Percentiles rank a stretch among this genome's conserved stretches.
Conservation (phyloP, 2,329 filamentous ascomycete species). For the Dothidotthia symphoricarpi region DNA sequence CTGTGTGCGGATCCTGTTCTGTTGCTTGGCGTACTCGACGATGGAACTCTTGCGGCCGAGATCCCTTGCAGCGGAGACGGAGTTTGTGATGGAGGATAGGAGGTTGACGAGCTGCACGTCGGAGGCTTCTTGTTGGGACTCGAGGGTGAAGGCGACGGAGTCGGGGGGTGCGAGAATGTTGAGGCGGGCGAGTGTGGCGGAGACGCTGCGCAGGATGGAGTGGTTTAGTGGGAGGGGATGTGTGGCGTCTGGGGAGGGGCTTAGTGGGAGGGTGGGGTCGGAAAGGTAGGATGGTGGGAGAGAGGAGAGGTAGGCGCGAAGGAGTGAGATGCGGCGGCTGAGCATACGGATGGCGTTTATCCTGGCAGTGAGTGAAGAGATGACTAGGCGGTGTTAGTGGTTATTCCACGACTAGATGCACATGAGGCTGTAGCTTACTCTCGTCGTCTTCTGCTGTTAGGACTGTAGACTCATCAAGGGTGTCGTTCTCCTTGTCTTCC, state of each 20-base stretch:
- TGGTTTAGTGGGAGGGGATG: conserved; percentile 52
- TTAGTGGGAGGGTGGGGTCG: conserved; percentile 42
- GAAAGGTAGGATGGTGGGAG: conserved; percentile 66
- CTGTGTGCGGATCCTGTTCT: conserved; percentile 29
- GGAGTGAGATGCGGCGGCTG: conserved; percentile 57
- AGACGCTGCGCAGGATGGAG: conserved; percentile 80
- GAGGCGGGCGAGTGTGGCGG: conserved; percentile 78
- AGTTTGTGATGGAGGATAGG: conserved; percentile 72
- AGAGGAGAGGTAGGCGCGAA: conserved; percentile 68
- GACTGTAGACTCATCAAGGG: conserved; percentile 35
- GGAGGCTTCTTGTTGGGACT: conserved; percentile 75
- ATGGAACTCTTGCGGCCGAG: conserved; percentile 69
- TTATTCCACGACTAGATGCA: conserved; percentile 1
- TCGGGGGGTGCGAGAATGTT: conserved; percentile 76
- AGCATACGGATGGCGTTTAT: conserved; percentile 94
- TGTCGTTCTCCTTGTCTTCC: conserved; percentile 47
- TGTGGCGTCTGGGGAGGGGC: conserved; percentile 27
- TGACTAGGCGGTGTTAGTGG: conserved; percentile 44
- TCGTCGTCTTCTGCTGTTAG: conserved; percentile 65
- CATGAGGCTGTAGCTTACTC: conserved; percentile 41
- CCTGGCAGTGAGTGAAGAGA: conserved; percentile 74
- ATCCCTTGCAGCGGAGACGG: conserved; percentile 67
- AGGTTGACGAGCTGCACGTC: conserved; percentile 78
- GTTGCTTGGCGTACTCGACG: conserved; percentile 43
- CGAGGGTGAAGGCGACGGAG: conserved; percentile 61